These are phyloP conservation scores for Komagataella pastoris DNA, from an alignment of 805 yeast species.

Conservation along the genomic window DNA sequence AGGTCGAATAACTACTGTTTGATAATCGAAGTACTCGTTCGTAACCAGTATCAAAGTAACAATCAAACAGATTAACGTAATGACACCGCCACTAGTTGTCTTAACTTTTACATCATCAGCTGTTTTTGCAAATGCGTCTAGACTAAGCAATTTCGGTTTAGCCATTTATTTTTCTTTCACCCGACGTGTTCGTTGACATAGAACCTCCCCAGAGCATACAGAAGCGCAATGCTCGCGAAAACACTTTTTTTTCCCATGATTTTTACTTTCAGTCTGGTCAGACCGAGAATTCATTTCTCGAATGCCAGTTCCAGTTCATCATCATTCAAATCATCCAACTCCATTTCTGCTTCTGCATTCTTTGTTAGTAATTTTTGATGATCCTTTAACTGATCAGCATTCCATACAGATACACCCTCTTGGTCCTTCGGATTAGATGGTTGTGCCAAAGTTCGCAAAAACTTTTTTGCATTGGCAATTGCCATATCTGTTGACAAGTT, in stretches of 20 bases:
- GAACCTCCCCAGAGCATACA: not conserved
- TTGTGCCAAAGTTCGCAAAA: slow-evolving; percentile 86
- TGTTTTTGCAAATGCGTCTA: slow-evolving; percentile 90
- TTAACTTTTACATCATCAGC: slow-evolving; percentile 86
- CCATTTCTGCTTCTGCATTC: slow-evolving; percentile 11
- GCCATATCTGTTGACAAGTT: slow-evolving; percentile 97
- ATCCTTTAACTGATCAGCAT: slow-evolving; percentile 45
- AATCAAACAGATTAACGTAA: slow-evolving; percentile 58
- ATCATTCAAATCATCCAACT: slow-evolving; percentile 5
- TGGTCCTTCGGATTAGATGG: slow-evolving; percentile 82
- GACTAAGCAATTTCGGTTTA: slow-evolving; percentile 26
- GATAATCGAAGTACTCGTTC: slow-evolving; percentile 69
- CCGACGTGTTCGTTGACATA: not conserved
- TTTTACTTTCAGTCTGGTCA: too few species aligned
- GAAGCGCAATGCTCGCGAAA: not conserved
- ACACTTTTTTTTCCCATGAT: not conserved
- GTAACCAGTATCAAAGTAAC: slow-evolving; percentile 49
- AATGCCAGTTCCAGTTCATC: not conserved
- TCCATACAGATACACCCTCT: slow-evolving; percentile 94
- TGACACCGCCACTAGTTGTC: slow-evolving; percentile 83
- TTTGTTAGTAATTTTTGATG: slow-evolving; percentile 40
- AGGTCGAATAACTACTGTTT: slow-evolving; percentile 55
- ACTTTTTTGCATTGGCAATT: slow-evolving; percentile 84
- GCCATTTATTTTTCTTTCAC: not conserved
- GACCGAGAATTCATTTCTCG: not conserved